Conservation (phyloP, 129 eudicot genomes). For the Centella asiatica region DNA sequence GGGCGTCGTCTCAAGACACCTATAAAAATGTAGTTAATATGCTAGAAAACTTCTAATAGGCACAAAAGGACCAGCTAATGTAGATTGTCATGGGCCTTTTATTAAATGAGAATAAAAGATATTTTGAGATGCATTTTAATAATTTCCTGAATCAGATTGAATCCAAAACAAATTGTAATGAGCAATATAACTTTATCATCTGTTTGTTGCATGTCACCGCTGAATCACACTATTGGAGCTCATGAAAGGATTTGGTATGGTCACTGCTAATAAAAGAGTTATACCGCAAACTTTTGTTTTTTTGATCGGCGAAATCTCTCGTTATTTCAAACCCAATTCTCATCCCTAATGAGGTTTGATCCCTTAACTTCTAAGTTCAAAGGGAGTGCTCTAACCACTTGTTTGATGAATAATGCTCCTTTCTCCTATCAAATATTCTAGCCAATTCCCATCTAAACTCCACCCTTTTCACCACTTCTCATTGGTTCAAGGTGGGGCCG, state of each 20-base stretch:
- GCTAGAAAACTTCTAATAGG: not conserved
- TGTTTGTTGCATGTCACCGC: not conserved
- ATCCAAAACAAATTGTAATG: not conserved
- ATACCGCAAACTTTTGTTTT: too few relatives aligned
- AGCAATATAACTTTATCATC: not conserved
- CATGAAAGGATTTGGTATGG: too few relatives aligned
- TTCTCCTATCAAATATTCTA: not conserved
- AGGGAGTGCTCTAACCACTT: too few relatives aligned
- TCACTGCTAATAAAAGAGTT: too few relatives aligned
- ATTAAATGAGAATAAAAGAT: not conserved
- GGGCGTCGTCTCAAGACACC: not conserved
- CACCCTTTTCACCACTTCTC: not conserved
- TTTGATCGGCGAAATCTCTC: too few relatives aligned
- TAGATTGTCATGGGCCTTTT: not conserved
- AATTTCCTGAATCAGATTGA: too few relatives aligned
- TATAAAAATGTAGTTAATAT: not conserved
- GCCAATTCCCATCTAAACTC: not conserved
- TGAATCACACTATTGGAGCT: not conserved
- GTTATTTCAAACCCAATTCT: too few relatives aligned
- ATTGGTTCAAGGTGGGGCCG: not conserved
- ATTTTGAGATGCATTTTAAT: constrained; percentile 1
- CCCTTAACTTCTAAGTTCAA: too few relatives aligned
- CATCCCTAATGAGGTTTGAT: too few relatives aligned
- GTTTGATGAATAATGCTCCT: not conserved
- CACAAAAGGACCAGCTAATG: not conserved